Base-by-base conservation (phyloP, 805 yeast genomes). In the Hanseniaspora taiwanica region DNA sequence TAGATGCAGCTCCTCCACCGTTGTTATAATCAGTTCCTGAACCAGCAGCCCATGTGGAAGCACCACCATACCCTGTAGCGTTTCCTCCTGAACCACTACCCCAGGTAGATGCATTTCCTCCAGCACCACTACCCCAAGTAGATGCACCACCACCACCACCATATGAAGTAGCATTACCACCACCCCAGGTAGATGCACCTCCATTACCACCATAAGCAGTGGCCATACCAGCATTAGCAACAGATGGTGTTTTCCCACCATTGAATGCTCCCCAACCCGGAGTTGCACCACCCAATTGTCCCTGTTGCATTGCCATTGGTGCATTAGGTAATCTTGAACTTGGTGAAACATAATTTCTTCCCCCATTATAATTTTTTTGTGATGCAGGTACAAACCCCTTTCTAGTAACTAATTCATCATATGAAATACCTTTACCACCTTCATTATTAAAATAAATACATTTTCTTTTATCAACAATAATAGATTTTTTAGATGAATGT, bases 401-500 rank as follows among this genome's bases (percentile, higher is more conserved):
- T 46, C 62, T 57, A 32, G 78, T 83, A 39, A 84, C 69, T 50
- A 83, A 81, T 47, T 85, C 82, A 50, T 81, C 79, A 56, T 83
- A 85, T 16, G 94, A 80, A 33, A 81, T 68, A 43, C 84, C 71
- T 47, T 69, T 76, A 36, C 85, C 85, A 39, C 72, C 64, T 42
- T 74, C 64, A 46, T 58, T 77, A 37, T 81, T 73, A 41, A 71
- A 72, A 52, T 85, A 89, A 47, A 84, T 72, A 52, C 91, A 68
- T 54, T 79, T 83, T 25, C 73, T 69, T 54, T 87, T 87, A 51
- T 77, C 79, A 25, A 91, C 82, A 43, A 89, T 83, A 45, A 87
- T 76, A 44, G 81, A 82, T 58, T 89, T 91, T 55, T 79, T 78
- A 49, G 87, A 87, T 21, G 96, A 83, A 59, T 91, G 97, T 47